These are phyloP conservation scores for Pseudozyma tsukubaensis DNA, from an alignment of 1,284 basidiomycete species.

Conservation along the genomic window DNA sequence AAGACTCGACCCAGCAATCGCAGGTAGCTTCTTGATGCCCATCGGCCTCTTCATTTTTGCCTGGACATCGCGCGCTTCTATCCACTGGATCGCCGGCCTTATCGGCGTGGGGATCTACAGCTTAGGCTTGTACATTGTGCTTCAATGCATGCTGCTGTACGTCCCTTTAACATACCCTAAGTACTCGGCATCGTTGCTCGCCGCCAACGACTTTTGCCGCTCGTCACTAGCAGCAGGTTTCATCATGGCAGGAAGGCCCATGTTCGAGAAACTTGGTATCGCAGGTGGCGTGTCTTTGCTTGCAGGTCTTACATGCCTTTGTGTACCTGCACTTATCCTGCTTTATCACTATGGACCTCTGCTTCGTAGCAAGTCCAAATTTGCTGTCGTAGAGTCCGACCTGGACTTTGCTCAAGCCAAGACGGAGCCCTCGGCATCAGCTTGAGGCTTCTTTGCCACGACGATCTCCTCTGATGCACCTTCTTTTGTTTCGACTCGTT, in stretches of 20 bases:
- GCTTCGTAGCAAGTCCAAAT: constrained; percentile 10
- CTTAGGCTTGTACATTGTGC: constrained; percentile 26
- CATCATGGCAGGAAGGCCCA: constrained; percentile 17
- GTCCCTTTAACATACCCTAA: constrained; percentile 19
- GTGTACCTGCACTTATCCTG: constrained; percentile 6
- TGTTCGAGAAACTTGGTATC: constrained; percentile 16
- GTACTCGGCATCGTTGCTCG: constrained; percentile 40
- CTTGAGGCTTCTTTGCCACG: too few relatives aligned
- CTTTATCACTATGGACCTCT: constrained; percentile 3
- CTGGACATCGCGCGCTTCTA: constrained; percentile 62
- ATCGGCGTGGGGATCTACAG: constrained; percentile 60
- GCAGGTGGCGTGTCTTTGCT: constrained; percentile 13
- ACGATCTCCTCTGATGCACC: too few relatives aligned
- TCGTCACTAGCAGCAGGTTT: constrained; percentile 40
- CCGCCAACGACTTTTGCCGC: constrained; percentile 45
- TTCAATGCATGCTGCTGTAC: constrained; percentile 36
- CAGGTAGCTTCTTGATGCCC: constrained; percentile 78
- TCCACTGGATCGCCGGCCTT: constrained; percentile 67
- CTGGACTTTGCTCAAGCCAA: too few relatives aligned
- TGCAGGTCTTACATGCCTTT: constrained; percentile 8
- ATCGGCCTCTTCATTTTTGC: constrained; percentile 75
- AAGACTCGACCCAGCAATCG: constrained; percentile 69
- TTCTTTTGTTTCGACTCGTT: too few relatives aligned
- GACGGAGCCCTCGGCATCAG: too few relatives aligned
- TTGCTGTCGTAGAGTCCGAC: too few relatives aligned